These are phyloP conservation scores for Blumeriella jaapii DNA, from an alignment of 2,329 filamentous ascomycete species.

Conservation along the genomic window DNA sequence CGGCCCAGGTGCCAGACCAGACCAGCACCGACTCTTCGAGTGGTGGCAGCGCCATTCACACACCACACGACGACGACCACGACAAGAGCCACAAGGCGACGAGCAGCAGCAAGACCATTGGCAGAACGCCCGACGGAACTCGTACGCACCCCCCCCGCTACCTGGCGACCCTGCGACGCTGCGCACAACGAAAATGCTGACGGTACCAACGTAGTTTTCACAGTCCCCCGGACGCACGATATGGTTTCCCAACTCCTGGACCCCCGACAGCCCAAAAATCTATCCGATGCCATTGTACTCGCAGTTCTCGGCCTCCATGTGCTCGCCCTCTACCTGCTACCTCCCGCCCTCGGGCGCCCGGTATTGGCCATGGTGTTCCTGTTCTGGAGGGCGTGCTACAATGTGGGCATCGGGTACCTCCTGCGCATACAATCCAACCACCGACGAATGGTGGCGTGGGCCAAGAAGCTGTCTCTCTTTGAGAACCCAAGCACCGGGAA, in stretches of 20 bases:
- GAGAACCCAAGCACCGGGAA: conserved; percentile 69
- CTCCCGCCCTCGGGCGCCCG: conserved; percentile 56
- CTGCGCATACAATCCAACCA: conserved; percentile 85
- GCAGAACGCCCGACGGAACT: too few species aligned
- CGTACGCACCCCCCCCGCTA: too few species aligned
- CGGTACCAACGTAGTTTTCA: conserved; percentile 56
- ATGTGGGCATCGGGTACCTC: conserved; percentile 83
- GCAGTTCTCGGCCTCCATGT: conserved; percentile 67
- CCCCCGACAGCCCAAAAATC: conserved; percentile 87
- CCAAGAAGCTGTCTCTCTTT: conserved; percentile 75
- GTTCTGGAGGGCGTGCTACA: conserved; percentile 89
- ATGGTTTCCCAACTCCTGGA: conserved; percentile 98
- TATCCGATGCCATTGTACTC: conserved; percentile 74
- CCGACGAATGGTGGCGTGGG: conserved; percentile 76
- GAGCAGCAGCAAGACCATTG: too few species aligned
- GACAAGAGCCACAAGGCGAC: too few species aligned
- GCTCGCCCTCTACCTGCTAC: conserved; percentile 60
- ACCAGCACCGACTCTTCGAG: too few species aligned
- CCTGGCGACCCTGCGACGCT: too few species aligned
- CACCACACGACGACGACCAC: too few species aligned
- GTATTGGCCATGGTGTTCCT: conserved; percentile 76
- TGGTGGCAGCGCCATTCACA: too few species aligned
- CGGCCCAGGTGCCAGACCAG: too few species aligned
- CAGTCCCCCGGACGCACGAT: conserved; percentile 91
- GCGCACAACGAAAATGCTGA: conserved; percentile 1